Evolutionary conservation across 2,329 filamentous ascomycete genomes (phyloP).

Genomic region (Aspergillus neoniger): DNA sequence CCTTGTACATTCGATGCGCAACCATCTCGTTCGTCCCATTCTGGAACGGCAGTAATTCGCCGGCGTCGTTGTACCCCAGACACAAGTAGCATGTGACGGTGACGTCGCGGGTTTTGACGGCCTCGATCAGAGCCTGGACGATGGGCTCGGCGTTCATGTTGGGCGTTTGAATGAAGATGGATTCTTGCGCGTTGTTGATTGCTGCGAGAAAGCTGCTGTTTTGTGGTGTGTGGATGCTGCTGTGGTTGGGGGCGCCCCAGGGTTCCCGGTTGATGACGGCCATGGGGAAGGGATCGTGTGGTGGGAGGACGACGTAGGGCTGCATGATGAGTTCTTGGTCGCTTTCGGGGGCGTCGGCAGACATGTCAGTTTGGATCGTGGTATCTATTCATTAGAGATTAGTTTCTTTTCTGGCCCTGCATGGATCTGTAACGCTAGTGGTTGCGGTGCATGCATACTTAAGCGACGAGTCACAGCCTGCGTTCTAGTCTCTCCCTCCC

Average conservation of each 20-base stretch:
- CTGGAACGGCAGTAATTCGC: slow-evolving; percentile 73
- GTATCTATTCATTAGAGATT: slow-evolving; percentile 45
- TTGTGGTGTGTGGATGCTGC: slow-evolving; percentile 66
- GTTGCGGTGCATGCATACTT: slow-evolving; percentile 41
- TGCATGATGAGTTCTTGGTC: slow-evolving; percentile 60
- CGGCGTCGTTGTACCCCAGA: slow-evolving; percentile 76
- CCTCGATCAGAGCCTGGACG: slow-evolving; percentile 63
- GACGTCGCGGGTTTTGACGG: slow-evolving; percentile 64
- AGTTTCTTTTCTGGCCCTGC: not conserved
- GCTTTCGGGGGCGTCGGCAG: slow-evolving; percentile 57
- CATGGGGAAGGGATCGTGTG: slow-evolving; percentile 64
- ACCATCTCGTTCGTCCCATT: slow-evolving; percentile 76
- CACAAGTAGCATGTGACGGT: slow-evolving; percentile 71
- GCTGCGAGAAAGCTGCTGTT: slow-evolving; percentile 74
- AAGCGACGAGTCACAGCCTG: slow-evolving; percentile 66
- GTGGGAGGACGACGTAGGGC: slow-evolving; percentile 62
- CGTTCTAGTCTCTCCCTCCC: slow-evolving; percentile 54
- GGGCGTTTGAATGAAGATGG: slow-evolving; percentile 77
- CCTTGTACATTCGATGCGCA: slow-evolving; percentile 59
- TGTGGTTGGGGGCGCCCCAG: slow-evolving; percentile 64
- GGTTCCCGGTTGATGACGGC: slow-evolving; percentile 71
- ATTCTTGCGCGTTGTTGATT: slow-evolving; percentile 62
- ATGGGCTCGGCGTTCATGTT: slow-evolving; percentile 73
- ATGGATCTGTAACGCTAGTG: not conserved
- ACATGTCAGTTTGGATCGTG: slow-evolving; percentile 55